Conservation (phyloP, 768 basidiomycete genomes). For the Lactarius psammicola region DNA sequence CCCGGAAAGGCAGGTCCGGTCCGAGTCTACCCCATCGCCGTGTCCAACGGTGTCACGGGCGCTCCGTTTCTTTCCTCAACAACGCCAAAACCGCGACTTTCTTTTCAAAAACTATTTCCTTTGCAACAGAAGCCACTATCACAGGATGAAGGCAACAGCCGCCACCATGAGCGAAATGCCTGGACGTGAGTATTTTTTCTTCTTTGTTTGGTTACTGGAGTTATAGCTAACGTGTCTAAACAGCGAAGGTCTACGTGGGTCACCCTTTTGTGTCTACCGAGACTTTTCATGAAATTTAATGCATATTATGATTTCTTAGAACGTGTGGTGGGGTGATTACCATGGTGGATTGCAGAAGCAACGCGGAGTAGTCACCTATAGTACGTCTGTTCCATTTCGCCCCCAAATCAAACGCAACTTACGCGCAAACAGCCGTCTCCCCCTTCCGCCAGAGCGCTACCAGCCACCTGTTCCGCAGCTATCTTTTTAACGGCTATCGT, state of each 20-base stretch:
- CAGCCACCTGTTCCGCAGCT: slow-evolving; percentile 63
- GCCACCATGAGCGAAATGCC: slow-evolving; percentile 71
- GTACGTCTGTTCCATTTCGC: slow-evolving; percentile 46
- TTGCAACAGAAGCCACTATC: slow-evolving; percentile 9
- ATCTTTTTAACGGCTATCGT: slow-evolving; percentile 80
- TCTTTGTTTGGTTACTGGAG: slow-evolving; percentile 7
- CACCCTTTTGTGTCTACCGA: slow-evolving; percentile 1
- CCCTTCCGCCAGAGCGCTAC: slow-evolving; percentile 73
- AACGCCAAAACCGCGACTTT: slow-evolving; percentile 10
- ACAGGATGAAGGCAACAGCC: slow-evolving; percentile 37
- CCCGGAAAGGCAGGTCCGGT: slow-evolving; percentile 21
- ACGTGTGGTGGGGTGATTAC: slow-evolving; percentile 85
- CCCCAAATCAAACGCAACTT: not conserved
- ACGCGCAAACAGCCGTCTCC: slow-evolving; percentile 56
- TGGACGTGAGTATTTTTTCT: slow-evolving; percentile 53
- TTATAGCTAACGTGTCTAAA: slow-evolving; percentile 10
- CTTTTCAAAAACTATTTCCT: not conserved
- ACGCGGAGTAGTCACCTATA: slow-evolving; percentile 73
- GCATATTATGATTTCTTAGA: slow-evolving; percentile 45
- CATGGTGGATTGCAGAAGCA: slow-evolving; percentile 55
- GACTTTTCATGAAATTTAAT: not conserved
- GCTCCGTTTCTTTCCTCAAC: slow-evolving; percentile 23
- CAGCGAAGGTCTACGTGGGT: slow-evolving; percentile 80
- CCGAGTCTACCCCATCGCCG: slow-evolving; percentile 1
- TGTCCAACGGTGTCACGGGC: slow-evolving; percentile 5